Evolutionary conservation across 2,329 filamentous ascomycete genomes (phyloP).

Genomic region (Triangularia verruculosa): DNA sequence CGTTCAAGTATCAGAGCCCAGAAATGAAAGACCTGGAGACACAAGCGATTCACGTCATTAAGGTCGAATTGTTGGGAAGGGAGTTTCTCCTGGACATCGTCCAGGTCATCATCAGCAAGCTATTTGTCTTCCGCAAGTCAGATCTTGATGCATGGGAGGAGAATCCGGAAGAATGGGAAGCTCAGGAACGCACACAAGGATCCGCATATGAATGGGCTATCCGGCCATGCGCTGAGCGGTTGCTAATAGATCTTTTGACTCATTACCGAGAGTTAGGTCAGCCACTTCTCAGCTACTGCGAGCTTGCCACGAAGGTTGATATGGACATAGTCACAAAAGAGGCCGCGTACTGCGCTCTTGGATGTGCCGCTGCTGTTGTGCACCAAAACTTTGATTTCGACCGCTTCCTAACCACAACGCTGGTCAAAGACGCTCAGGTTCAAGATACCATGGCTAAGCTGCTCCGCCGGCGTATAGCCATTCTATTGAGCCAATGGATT

Average conservation of each 20-base stretch:
- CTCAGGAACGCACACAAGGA: constrained; percentile 77
- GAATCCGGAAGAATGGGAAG: constrained; percentile 94
- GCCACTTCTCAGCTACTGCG: constrained; percentile 79
- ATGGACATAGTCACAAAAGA: constrained; percentile 81
- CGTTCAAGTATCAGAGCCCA: constrained; percentile 77
- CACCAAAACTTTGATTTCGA: constrained; percentile 79
- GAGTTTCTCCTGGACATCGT: constrained; percentile 78
- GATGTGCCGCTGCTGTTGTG: constrained; percentile 76
- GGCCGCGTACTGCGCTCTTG: constrained; percentile 90
- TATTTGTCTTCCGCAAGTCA: constrained; percentile 80
- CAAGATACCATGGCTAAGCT: constrained; percentile 67
- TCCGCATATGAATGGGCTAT: constrained; percentile 92
- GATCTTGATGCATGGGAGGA: constrained; percentile 92
- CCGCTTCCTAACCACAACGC: constrained; percentile 67
- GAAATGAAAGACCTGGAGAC: constrained; percentile 75
- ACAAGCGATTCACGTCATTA: constrained; percentile 66
- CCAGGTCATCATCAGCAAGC: constrained; percentile 78
- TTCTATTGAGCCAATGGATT: constrained; percentile 87
- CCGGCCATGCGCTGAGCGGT: constrained; percentile 85
- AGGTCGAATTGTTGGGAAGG: constrained; percentile 69
- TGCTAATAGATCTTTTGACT: constrained; percentile 87
- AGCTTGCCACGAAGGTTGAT: constrained; percentile 65
- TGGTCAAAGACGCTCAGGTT: constrained; percentile 74
- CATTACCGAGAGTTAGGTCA: constrained; percentile 81
- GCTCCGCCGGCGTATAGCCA: constrained; percentile 80